Conservation (phyloP, 1,139 yeast species). For the Kodamaea sp. region DNA sequence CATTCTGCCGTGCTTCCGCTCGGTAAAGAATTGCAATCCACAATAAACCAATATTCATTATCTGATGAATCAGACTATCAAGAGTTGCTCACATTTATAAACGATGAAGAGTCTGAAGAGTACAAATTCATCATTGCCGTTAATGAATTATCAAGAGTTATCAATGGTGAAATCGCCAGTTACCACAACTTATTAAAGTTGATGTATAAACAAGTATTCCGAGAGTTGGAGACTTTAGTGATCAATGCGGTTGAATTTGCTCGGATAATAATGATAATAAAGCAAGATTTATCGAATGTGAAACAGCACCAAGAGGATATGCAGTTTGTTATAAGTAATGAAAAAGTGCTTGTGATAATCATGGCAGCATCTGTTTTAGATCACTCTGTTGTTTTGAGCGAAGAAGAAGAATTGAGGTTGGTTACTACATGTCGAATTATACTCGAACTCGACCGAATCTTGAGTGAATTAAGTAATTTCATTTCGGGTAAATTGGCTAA, state of each 20-base stretch:
- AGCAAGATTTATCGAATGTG: slow-evolving; percentile 44
- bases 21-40: slow-evolving; percentile 23
- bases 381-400: slow-evolving; percentile 26
- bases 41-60: slow-evolving; percentile 23
- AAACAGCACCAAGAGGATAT: slow-evolving; percentile 34
- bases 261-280: slow-evolving; percentile 47
- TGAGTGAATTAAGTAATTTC: slow-evolving; percentile 45
- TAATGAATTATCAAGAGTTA: slow-evolving; percentile 54
- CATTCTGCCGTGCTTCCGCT: slow-evolving; percentile 25
- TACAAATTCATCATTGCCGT: slow-evolving; percentile 50
- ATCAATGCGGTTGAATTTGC: slow-evolving; percentile 66
- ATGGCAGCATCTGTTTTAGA: slow-evolving; percentile 55
- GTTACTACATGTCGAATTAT: slow-evolving; percentile 47
- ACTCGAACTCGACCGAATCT: slow-evolving; percentile 42
- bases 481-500: slow-evolving; percentile 54
- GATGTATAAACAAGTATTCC: slow-evolving; percentile 60
- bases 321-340: slow-evolving; percentile 47
- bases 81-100: slow-evolving; percentile 31
- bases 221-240: slow-evolving; percentile 65
- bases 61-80: slow-evolving; percentile 30
- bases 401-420: slow-evolving; percentile 37
- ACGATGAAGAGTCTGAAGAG: slow-evolving; percentile 35
- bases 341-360: slow-evolving; percentile 65
- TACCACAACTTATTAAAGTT: slow-evolving; percentile 50
- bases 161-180: slow-evolving; percentile 52